These are phyloP conservation scores for Agrocybe chaxingu DNA, from an alignment of 768 basidiomycete species.

Conservation along the genomic window DNA sequence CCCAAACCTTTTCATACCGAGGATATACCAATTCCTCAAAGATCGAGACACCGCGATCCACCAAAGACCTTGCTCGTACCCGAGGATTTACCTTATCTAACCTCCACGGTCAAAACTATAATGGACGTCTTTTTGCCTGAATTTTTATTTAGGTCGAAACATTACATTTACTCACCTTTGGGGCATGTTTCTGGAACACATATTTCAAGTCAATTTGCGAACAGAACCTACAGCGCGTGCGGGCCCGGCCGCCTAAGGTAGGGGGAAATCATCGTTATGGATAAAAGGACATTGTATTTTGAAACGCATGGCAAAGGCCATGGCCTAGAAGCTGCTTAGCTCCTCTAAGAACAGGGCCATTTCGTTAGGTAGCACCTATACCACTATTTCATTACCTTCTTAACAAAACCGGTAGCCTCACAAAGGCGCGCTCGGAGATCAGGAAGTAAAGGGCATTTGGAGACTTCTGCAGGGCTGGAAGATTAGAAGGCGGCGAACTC, in stretches of 20 bases:
- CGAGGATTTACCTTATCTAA: constrained; percentile 14
- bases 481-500: constrained; percentile 7
- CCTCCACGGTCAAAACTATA: constrained; percentile 8
- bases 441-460: no score
- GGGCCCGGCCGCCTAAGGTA: no score
- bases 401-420: no score
- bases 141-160: background rate
- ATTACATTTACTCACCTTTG: background rate
- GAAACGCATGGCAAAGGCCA: no score
- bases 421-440: no score
- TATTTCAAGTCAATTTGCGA: constrained; percentile 1
- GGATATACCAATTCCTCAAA: background rate
- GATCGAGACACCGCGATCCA: background rate
- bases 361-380: no score
- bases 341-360: no score
- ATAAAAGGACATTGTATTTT: no score
- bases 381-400: no score
- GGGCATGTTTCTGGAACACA: constrained; percentile 9
- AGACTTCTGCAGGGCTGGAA: constrained; percentile 2
- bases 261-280: background rate
- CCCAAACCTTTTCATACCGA: background rate
- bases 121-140: background rate
- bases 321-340: no score
- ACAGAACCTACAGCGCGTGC: constrained; percentile 3
- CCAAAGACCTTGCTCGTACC: background rate